Base-by-base conservation (phyloP, 305 asterid genomes). In the Fraxinus nigra region DNA sequence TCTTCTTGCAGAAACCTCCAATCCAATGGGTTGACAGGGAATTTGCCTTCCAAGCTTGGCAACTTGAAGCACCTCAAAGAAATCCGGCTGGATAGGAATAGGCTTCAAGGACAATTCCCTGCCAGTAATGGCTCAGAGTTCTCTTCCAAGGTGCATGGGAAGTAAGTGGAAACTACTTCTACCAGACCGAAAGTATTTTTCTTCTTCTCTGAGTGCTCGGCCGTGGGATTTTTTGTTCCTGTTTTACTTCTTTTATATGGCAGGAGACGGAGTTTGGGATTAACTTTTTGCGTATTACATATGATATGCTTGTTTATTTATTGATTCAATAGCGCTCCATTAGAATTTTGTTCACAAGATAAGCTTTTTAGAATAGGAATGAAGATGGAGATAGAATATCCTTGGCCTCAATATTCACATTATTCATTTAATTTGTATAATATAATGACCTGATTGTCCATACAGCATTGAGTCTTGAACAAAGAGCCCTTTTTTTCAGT, bases 11-110 rank as follows among this genome's bases (percentile, higher is more conserved):
- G 99, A 88, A 92, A 97, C 85, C 93, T 97, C 81, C 97, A 90
- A 77, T 93, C 98, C 46, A 97, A 97, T 87, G 94, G 91, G 77
- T 86, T 97, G 90, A 91, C 95, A 22, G 98, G 98, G 78, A 89
- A 82, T 79, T 84, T 97, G 89, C 97, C 98, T 78, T 77, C 90
- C 40, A 97, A 92, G 86, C 91, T 95, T 86, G 94, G 98, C 78
- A 88, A 87, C 48, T 89, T 97, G 88, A 91, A 87, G 70, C 73
- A 86, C 90, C 97, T 95, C 35, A 88, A 87, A 89, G 99, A 93
- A 78, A 95, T 95, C 84, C 92, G 92, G 76, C 90, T 97, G 9
- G 98, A 95, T 35, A 91, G 98, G 85, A 97, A 95, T 86, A 92
- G 81, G 88, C 90, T 97, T 80, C 83, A 80, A 75, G 99, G 98